Evolutionary conservation across 768 basidiomycete species (phyloP), one percentile per base, ranked within the genome.

Genomic region (Pleurotus ostreatus): DNA sequence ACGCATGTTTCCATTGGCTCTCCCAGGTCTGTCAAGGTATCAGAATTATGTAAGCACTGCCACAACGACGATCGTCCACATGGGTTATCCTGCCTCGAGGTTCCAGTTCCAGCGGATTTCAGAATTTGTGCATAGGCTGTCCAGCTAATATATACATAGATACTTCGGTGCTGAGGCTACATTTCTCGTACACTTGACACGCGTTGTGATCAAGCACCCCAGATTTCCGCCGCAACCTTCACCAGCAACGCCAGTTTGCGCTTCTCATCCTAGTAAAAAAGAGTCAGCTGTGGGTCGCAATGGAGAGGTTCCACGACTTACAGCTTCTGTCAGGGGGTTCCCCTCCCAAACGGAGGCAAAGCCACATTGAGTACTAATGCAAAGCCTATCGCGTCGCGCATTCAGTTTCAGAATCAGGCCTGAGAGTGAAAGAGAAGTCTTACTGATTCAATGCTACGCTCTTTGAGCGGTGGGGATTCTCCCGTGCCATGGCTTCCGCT

Each of bases 311-410:
- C 46, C 46, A 41, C 48, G 22, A 57, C 65, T 57, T 60, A 75
- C 79, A 66, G 77, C 72, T 66, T 80, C 77, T 15, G 74, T 78
- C 25, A 85, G 60, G 4, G 77, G 75, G 65, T 84, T 84, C 0
- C 82, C 82, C 61, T 84, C 77, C 71, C 79, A 79, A 18, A 80
- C 78, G 0, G 77, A 78, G 7, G 83, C 82, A 62, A 84, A 85
- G 4, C 84, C 84, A 60, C 84, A 86, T 62, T 85, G 84, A n/a
- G 82, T 76, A 55, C 80, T 81, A 56, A 85, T 78, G 59, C 76
- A 78, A 8, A 86, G 66, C 61, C 81, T 81, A 59, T 23, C 41
- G 45, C 18, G 55, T 47, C 49, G 52, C 44, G 22, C 15, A n/a
- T 49, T n/a, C 7, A 34, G 25, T 16, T 52, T 46, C 44, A 57